Base-by-base conservation (phyloP, 306 rosid genomes). In the Abrus pulchellus region DNA sequence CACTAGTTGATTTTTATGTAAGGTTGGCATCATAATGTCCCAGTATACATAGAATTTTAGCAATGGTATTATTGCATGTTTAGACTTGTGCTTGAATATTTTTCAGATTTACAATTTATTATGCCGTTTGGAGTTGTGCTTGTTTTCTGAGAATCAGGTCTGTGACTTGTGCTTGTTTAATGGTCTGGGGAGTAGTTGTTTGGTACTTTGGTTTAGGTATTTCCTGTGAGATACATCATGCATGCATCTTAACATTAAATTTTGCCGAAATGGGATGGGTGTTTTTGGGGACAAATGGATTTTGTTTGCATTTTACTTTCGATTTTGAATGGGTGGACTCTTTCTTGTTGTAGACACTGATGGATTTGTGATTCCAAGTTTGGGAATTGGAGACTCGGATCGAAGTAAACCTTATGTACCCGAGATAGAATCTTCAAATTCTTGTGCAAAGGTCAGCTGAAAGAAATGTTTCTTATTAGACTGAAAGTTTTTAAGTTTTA, bases 331-430 rank as follows among this genome's bases (percentile, higher is more conserved):
- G 52, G 9, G 2, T 69, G 66, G 49, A 38, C n/a, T 56, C 5
- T 76, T 53, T 47, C 83, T 68, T 80, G 70, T 49, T 72, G 81
- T 57, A 96, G 99, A 96, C 89, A 93, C 90, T 5, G 98, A 96
- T 82, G 97, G 98, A 74, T 96, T 89, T 50, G 98, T 96, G 85
- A 93, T 96, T 88, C 98, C 99, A 41, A 96, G 97, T 80, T 84
- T 96, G 97, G 97, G 84, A 73, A 89, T 93, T 55, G 93, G 43
- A 85, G 92, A 87, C 43, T 79, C 81, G 2, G 85, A 86, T 83
- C 88, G 68, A 79, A 81, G 40, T 30, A 86, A 75, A 78, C 70
- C 81, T n/a, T 65, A 55, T 83, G 86, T 83, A 83, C 75, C 88
- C 41, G 48, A 56, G 7, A 77, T 84, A 88, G 91, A 89, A 84